phyloP scores from a whole-genome alignment of 345 rosid genomes.

The Citrus sp. region DNA sequence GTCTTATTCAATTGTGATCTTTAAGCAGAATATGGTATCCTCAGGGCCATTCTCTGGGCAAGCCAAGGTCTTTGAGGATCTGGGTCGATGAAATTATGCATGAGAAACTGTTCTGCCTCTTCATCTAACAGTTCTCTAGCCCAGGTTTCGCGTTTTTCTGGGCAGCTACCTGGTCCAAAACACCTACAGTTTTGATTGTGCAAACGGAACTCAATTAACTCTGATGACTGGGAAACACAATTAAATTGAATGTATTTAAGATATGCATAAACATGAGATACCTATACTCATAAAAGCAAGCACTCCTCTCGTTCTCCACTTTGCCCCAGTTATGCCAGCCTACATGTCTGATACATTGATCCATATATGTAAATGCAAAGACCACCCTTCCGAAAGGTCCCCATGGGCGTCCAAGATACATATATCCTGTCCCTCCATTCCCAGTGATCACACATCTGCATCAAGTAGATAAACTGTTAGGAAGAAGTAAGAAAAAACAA shows the following conservation, averaged over 20 bases:
- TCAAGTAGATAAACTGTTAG: conserved; percentile 1
- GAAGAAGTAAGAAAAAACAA: neutral
- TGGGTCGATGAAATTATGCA: conserved; percentile 78
- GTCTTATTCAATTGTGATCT: neutral
- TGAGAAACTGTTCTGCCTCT: conserved; percentile 78
- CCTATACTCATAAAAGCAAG: conserved; percentile 97
- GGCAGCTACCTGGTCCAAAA: conserved; percentile 80
- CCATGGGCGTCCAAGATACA: conserved; percentile 89
- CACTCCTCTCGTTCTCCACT: conserved; percentile 83
- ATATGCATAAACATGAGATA: conserved; percentile 15
- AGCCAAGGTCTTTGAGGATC: conserved; percentile 80
- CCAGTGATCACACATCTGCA: conserved; percentile 93
- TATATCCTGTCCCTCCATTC: conserved; percentile 58
- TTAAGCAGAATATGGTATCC: conserved; percentile 68
- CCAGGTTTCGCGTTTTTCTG: conserved; percentile 71
- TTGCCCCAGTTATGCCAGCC: conserved; percentile 98
- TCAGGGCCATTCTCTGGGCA: conserved; percentile 67
- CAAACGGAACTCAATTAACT: neutral
- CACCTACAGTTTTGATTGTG: conserved; percentile 47
- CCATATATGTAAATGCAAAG: conserved; percentile 78
- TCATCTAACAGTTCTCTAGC: conserved; percentile 83
- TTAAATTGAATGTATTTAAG: neutral
- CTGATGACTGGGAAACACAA: neutral
- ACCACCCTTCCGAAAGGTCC: conserved; percentile 96
- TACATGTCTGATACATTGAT: conserved; percentile 53